A percentile compares a stretch with the other conserved stretches of the same genome.
These are phyloP conservation scores for Mrakia gelida DNA, from an alignment of 768 basidiomycete species.

Conservation along the genomic window DNA sequence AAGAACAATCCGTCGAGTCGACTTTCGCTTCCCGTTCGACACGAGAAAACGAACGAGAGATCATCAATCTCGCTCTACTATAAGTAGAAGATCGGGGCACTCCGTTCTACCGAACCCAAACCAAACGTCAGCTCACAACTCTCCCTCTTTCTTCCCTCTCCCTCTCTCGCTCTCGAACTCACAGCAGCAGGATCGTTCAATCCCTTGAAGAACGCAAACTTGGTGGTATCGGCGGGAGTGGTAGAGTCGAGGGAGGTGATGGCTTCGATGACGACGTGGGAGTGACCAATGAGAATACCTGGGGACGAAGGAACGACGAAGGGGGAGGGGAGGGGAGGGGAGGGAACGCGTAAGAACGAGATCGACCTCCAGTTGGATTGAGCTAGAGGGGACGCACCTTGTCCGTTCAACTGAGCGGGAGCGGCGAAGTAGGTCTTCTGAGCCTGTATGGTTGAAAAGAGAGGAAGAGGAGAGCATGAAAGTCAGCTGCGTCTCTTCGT, in stretches of 20 bases:
- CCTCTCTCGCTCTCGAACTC: background rate
- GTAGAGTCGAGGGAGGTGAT: slow-evolving; percentile 2
- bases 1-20: too few relatives aligned
- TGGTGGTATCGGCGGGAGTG: slow-evolving; percentile 20
- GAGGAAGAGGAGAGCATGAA: background rate
- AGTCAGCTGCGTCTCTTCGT: background rate
- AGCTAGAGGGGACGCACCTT: background rate
- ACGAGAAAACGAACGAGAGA: too few relatives aligned
- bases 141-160: too few relatives aligned
- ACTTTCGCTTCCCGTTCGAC: too few relatives aligned
- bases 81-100: too few relatives aligned
- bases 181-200: slow-evolving; percentile 17
- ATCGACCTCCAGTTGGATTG: too few relatives aligned
- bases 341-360: background rate
- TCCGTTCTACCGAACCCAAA: too few relatives aligned
- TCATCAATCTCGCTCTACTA: too few relatives aligned
- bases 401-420: slow-evolving; percentile 10
- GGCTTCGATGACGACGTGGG: slow-evolving; percentile 21
- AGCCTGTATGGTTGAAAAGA: slow-evolving; percentile 14
- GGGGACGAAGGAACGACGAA: background rate
- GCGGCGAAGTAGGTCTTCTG: slow-evolving; percentile 22
- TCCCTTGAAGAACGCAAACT: slow-evolving; percentile 30
- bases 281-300: slow-evolving; percentile 20
- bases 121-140: too few relatives aligned
- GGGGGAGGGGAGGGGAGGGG: background rate